Evolutionary conservation across 352 stramenopile species (phyloP).

Genomic region (Globisporangium paddicum): DNA sequence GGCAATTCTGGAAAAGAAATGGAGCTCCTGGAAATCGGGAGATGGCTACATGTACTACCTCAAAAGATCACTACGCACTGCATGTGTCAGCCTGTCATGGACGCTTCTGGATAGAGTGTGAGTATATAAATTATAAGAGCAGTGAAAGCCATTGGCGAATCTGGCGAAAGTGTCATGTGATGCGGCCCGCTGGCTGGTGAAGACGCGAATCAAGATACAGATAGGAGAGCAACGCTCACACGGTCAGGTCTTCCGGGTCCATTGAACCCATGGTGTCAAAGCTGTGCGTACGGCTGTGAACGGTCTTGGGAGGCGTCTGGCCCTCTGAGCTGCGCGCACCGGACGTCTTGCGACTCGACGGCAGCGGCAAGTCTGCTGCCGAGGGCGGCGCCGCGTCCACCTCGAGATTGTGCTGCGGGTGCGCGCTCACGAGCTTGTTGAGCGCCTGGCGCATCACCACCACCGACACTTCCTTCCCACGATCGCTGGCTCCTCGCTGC

Average conservation of each 20-base stretch:
- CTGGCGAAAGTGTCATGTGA: background rate
- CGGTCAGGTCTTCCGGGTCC: constrained; percentile 24
- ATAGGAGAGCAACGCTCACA: constrained; percentile 7
- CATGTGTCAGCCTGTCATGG: background rate
- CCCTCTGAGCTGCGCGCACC: constrained; percentile 11
- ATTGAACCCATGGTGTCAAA: constrained; percentile 18
- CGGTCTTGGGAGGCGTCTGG: constrained; percentile 5
- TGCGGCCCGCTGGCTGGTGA: background rate
- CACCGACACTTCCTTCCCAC: constrained; percentile 46
- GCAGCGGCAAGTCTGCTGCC: constrained; percentile 11
- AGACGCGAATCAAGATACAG: constrained; percentile 5
- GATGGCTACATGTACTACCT: background rate
- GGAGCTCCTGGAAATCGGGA: background rate
- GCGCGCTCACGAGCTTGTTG: constrained; percentile 68
- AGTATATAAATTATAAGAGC: constrained; percentile 1
- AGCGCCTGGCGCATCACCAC: constrained; percentile 68
- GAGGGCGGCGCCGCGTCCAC: constrained; percentile 25
- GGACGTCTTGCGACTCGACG: constrained; percentile 19
- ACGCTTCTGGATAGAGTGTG: background rate
- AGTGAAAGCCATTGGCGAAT: too few species aligned
- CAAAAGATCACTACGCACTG: background rate
- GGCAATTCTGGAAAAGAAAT: background rate
- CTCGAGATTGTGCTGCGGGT: constrained; percentile 77
- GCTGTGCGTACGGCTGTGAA: constrained; percentile 8
- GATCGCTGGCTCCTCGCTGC: constrained; percentile 54